Base-by-base conservation (phyloP, 371 early-diverging fungal species). In the Apophysomyces trapeziformis region DNA sequence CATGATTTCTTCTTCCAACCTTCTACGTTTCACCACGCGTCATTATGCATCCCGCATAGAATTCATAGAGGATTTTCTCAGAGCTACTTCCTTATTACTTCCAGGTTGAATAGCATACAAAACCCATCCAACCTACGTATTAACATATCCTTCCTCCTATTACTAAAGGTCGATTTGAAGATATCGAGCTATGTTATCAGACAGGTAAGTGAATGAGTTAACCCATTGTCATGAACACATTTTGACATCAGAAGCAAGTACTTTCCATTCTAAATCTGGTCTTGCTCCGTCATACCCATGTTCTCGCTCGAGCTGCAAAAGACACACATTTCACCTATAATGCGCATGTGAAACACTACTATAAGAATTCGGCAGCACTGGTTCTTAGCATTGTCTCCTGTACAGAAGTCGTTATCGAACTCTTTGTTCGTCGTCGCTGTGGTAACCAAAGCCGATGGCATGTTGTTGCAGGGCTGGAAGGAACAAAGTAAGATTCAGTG, bases 351-450 rank as follows among this genome's bases (percentile, higher is more conserved):
- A 45, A 62, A n/a, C 43, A 56, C 5, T 61, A 64, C 11, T 73
- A 70, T 64, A 38, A 56, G 7, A 46, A n/a, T 21, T 11, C 58
- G 0, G 75, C 72, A 5, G 69, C 78, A 14, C 43, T 66, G 61
- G 44, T 61, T 1, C 64, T 80, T 6, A 80, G 74, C 50, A 37
- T 78, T 18, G 56, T 80, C 18, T 77, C 81, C 0, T 80, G 72
- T 45, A 69, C 78, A 0, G 81, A 80, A 60, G 76, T 80, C 0
- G 38, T 80, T 0, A 37, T 68, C 12, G 81, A 80, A 61, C 70
- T 80, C 73, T 21, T 78, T 11, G 36, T 71, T 32, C n/a, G 32
- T 45, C 64, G 64, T 35, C 54, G 21, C 21, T 50, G 21, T n/a
- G 54, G 54, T 18, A 46, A 66, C 41, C 58, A 54, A 56, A 39